Conservation (phyloP, 345 rosid species). For the Lepidium didymum region DNA sequence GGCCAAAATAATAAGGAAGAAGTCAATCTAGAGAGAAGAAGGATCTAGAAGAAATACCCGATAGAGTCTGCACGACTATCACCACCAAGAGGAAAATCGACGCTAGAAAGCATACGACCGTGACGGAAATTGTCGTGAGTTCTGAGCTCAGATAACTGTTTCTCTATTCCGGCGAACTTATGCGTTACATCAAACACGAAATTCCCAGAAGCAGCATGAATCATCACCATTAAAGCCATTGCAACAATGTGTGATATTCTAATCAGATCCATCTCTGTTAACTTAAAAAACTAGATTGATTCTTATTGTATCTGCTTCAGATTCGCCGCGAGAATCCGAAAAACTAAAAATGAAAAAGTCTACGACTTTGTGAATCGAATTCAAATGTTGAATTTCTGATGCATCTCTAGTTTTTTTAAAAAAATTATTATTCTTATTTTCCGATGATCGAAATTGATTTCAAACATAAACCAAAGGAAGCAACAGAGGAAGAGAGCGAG, state of each 20-base stretch:
- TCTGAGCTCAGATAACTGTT: constrained; percentile 42
- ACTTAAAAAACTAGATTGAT: neutral
- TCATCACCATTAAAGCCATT: constrained; percentile 19
- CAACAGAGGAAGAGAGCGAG: constrained; percentile 22
- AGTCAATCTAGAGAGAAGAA: neutral
- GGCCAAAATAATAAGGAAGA: constrained; percentile 2
- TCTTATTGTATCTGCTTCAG: neutral
- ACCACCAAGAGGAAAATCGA: constrained; percentile 71
- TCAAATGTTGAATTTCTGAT: neutral
- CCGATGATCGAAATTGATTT: neutral
- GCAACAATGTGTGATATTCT: constrained; percentile 7
- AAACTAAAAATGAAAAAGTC: neutral
- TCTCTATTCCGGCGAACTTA: constrained; percentile 51
- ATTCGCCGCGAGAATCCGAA: neutral
- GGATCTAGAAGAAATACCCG: constrained; percentile 44
- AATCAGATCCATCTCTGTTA: constrained; percentile 31
- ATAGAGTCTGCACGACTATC: constrained; percentile 59
- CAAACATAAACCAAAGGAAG: neutral
- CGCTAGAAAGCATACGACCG: constrained; percentile 50
- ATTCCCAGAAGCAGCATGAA: constrained; percentile 33
- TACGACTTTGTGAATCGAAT: neutral
- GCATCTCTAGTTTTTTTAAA: neutral
- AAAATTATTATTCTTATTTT: neutral
- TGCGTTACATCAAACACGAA: constrained; percentile 52
- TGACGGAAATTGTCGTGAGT: constrained; percentile 75